Conservation (phyloP, 2,329 filamentous ascomycete species). For the Curvularia lunata region DNA sequence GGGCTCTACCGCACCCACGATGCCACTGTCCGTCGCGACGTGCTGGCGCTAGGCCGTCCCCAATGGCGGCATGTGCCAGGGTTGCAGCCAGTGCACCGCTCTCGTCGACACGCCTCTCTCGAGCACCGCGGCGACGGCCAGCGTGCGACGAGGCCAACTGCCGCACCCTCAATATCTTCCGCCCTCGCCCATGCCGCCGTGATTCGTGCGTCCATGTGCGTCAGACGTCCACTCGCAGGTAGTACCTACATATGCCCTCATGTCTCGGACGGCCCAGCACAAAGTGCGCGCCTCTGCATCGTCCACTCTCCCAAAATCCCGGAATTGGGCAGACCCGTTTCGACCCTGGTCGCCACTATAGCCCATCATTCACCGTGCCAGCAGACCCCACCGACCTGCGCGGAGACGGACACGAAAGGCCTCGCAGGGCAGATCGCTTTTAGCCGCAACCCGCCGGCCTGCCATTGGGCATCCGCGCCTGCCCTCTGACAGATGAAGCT, state of each 20-base stretch:
- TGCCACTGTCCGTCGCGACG: background rate
- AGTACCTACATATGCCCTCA: background rate
- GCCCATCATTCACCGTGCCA: constrained; percentile 7
- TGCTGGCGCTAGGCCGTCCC: constrained; percentile 16
- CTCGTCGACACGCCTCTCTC: too few species aligned
- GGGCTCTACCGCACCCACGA: constrained; percentile 1
- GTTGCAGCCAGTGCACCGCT: constrained; percentile 13
- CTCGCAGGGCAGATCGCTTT: constrained; percentile 28
- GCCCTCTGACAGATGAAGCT: constrained; percentile 19
- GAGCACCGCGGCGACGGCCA: background rate
- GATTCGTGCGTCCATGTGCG: constrained; percentile 7
- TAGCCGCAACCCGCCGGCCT: constrained; percentile 11
- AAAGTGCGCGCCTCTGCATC: constrained; percentile 24
- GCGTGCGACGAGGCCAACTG: background rate
- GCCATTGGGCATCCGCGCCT: constrained; percentile 19
- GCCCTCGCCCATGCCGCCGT: background rate
- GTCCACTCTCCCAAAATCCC: constrained; percentile 36
- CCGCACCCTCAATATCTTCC: background rate
- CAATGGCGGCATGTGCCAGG: constrained; percentile 21
- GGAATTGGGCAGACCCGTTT: constrained; percentile 29
- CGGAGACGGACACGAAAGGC: constrained; percentile 24
- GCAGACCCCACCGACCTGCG: constrained; percentile 12
- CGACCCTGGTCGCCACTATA: constrained; percentile 16
- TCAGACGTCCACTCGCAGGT: constrained; percentile 22
- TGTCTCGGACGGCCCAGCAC: background rate